Evolutionary conservation across 2,329 filamentous ascomycete genomes (phyloP), one percentile per base, ranked within the genome.

Genomic region (Penicillium fuscoglaucum): DNA sequence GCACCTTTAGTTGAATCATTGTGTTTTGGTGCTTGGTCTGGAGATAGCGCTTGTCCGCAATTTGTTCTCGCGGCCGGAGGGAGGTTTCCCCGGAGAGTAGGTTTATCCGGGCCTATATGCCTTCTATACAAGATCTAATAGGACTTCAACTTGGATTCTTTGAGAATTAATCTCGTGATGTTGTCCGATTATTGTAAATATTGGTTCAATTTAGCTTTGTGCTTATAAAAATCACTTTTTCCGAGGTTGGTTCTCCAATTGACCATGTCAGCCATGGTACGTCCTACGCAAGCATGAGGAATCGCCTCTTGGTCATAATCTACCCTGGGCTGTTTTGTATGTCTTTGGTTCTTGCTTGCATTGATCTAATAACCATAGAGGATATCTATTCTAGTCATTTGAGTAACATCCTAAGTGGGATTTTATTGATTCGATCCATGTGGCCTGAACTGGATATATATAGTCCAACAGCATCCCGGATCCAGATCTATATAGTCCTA

Each of bases 1-100:
- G 40, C 53, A 77, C 90, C 87, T 93, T 93, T 83, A 95, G 79
- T 85, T 95, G 91, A 79, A 96, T 96, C 91, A 96, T 98, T 68
- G 78, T 88, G 84, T 39, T 44, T 33, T 52, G 73, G 72, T 63
- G 70, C 71, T 72, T 74, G 64, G 57, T 66, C 62, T 67, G 63
- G 57, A 55, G 52, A 46, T 52, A 43, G 35, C 52, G 33, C 45
- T 53, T 61, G 45, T 59, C 64, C 54, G 63, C 61, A 68, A 66
- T 65, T 65, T 68, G 65, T 60, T 61, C 49, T 58, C 57, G 51
- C 52, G 58, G 57, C 51, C 59, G 62, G 60, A 63, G 55, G 37
- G 50, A 52, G 48, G 62, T 64, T 66, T 68, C 62, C 60, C 65
- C 61, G 60, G 51, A 58, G 21, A 58, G 55, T 44, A 46, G 19